These are phyloP conservation scores for Tephrocybe sp. DNA, from an alignment of 768 basidiomycete genomes.

Conservation along the genomic window DNA sequence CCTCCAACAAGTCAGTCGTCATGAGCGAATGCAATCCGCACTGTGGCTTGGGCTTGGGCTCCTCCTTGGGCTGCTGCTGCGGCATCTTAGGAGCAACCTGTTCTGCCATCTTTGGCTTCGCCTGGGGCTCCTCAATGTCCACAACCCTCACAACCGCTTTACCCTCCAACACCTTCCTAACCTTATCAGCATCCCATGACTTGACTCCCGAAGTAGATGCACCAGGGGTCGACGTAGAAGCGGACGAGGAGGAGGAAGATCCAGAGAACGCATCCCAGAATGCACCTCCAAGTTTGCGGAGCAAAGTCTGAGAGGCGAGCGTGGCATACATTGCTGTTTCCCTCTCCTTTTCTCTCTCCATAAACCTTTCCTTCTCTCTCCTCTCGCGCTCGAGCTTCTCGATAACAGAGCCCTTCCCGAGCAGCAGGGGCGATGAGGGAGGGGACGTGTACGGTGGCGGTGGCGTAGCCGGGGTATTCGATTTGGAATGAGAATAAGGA, in stretches of 20 bases:
- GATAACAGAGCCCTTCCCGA: constrained; percentile 24
- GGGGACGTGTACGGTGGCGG: constrained; percentile 30
- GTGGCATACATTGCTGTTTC: constrained; percentile 61
- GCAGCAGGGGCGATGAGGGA: constrained; percentile 39
- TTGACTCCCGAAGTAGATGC: too few relatives aligned
- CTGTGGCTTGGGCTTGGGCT: too few relatives aligned
- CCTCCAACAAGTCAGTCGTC: constrained; percentile 48
- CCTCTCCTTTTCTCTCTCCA: constrained; percentile 32
- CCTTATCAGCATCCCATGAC: constrained; percentile 73
- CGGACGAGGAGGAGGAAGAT: constrained; percentile 20
- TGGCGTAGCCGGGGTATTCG: constrained; percentile 12
- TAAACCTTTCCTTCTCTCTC: constrained; percentile 20
- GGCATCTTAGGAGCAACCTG: background rate
- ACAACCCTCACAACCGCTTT: constrained; percentile 78
- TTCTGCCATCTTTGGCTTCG: constrained; percentile 14
- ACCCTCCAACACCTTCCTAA: constrained; percentile 77
- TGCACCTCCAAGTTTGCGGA: constrained; percentile 66
- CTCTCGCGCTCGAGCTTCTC: constrained; percentile 25
- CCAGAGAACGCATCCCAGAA: constrained; percentile 93
- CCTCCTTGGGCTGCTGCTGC: constrained; percentile 5
- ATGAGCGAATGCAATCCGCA: too few relatives aligned
- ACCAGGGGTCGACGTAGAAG: constrained; percentile 18
- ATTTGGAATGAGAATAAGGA: constrained; percentile 12
- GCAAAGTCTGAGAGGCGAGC: constrained; percentile 76
- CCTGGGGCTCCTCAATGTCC: constrained; percentile 45